These are phyloP conservation scores for Cordyceps cicadae DNA, from an alignment of 2,329 filamentous ascomycete species.

Conservation along the genomic window DNA sequence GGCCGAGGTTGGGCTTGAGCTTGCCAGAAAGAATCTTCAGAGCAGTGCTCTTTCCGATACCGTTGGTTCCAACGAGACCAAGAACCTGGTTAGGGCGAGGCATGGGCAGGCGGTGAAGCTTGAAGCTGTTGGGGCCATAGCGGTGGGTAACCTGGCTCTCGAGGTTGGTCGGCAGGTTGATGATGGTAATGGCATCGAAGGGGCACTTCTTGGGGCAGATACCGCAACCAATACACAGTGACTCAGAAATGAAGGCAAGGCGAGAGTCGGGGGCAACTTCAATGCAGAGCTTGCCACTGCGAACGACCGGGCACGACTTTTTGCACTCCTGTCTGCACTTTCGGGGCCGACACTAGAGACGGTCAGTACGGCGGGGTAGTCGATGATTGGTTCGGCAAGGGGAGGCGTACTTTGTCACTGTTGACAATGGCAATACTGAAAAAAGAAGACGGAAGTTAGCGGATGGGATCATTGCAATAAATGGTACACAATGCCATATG, in stretches of 20 bases:
- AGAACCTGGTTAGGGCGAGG: conserved; percentile 91
- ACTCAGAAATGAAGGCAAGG: conserved; percentile 96
- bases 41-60: conserved; percentile 99
- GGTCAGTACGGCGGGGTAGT: conserved; percentile 13
- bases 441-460: background rate
- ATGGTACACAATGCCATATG: background rate
- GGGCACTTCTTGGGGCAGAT: conserved; percentile 99
- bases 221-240: conserved; percentile 94
- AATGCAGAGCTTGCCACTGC: conserved; percentile 94
- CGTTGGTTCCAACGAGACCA: conserved; percentile 96
- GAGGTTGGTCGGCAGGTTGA: conserved; percentile 99
- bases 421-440: conserved; percentile 96
- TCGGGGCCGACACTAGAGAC: conserved; percentile 29
- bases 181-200: conserved; percentile 97
- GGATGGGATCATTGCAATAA: background rate
- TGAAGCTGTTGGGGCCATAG: conserved; percentile 99
- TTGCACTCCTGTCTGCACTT: conserved; percentile 99
- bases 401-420: conserved; percentile 74
- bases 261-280: conserved; percentile 83
- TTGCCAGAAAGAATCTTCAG: conserved; percentile 98
- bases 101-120: conserved; percentile 93
- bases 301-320: conserved; percentile 94
- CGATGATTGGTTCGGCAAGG: conserved; percentile 17
- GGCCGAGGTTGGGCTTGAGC: conserved; percentile 93
- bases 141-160: conserved; percentile 97